Percentiles rank a stretch among this genome's conserved stretches.
These are phyloP conservation scores for Diaporthe sp. DNA, from an alignment of 2,329 filamentous ascomycete genomes.

Conservation along the genomic window DNA sequence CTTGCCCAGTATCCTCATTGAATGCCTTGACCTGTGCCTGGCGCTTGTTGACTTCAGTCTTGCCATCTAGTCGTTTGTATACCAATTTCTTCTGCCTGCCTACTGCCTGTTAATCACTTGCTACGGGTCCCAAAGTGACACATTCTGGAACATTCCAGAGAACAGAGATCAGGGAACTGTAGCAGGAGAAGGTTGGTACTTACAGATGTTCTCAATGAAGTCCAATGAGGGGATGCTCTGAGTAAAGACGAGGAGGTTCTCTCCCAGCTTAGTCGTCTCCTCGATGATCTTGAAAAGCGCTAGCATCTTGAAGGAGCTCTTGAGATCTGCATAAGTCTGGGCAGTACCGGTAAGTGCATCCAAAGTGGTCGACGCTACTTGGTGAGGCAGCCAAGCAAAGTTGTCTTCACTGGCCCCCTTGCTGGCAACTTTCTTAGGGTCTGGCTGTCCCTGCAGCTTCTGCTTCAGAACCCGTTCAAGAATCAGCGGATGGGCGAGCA, in stretches of 20 bases:
- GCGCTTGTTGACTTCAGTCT: conserved; percentile 66
- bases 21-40: conserved; percentile 77
- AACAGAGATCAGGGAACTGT: too few species aligned
- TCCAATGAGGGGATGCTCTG: conserved; percentile 78
- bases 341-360: conserved; percentile 52
- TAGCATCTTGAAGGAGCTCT: conserved; percentile 75
- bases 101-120: too few species aligned
- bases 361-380: conserved; percentile 49
- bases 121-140: too few species aligned
- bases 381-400: conserved; percentile 44
- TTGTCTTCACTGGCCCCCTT: conserved; percentile 34
- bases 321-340: conserved; percentile 56
- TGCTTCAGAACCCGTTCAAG: conserved; percentile 59
- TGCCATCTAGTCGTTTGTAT: conserved; percentile 76
- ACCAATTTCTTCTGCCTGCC: conserved; percentile 56
- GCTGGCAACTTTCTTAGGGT: neutral
- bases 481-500: conserved; percentile 66
- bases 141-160: too few species aligned
- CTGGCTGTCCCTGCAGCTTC: conserved; percentile 46
- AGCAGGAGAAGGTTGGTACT: too few species aligned
- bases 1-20: conserved; percentile 67
- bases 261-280: conserved; percentile 69
- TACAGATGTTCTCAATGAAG: conserved; percentile 75
- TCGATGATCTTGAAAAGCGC: conserved; percentile 79
- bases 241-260: conserved; percentile 87